Base-by-base conservation (phyloP, 768 basidiomycete genomes). In the Tephrocybe sp. region DNA sequence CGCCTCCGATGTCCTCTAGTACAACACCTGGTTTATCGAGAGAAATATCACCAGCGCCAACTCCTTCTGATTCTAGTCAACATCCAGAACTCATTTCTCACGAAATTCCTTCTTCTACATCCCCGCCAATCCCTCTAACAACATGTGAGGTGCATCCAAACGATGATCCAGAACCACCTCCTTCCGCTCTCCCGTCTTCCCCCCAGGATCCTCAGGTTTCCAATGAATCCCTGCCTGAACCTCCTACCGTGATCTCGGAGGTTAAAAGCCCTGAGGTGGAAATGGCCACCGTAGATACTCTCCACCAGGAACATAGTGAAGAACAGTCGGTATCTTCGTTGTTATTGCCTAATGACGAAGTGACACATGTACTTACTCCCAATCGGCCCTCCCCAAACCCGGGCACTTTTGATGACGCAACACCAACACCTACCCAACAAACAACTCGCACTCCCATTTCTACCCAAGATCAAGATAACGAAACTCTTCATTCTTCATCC, bases 261-360 rank as follows among this genome's bases (percentile, higher is more conserved):
- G 11, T 20, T 19, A 40, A n/a, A 31, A 23, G 39, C 6, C 17
- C 17, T 16, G 30, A 53, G n/a, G 42, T 33, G 14, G 16, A 44
- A 32, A 45, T 4, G 20, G 13, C 39, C n/a, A 32, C 34, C 4
- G 23, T 5, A 5, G 10, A 13, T 33, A 26, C 45, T 3, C 19
- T 39, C 35, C 16, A 19, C 12, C 31, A 38, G 39, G 49, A 51
- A 36, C 33, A 7, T 38, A 33, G 19, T 6, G 52, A 57, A n/a
- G 53, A 54, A 34, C 39, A 39, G 34, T 36, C 42, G 12, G 48
- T 54, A 9, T 32, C 30, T 20, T 44, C 48, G 7, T 19, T 41
- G 23, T 45, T 49, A 22, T 13, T 39, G n/a, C 45, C 55, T 40
- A 5, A 16, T 35, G 45, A 48, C 33, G 39, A 48, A 26, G 45